Percentiles rank a stretch among this genome's conserved stretches.
phyloP scores from a whole-genome alignment of 1,284 basidiomycete species.

The Tylopilus orsonianus region DNA sequence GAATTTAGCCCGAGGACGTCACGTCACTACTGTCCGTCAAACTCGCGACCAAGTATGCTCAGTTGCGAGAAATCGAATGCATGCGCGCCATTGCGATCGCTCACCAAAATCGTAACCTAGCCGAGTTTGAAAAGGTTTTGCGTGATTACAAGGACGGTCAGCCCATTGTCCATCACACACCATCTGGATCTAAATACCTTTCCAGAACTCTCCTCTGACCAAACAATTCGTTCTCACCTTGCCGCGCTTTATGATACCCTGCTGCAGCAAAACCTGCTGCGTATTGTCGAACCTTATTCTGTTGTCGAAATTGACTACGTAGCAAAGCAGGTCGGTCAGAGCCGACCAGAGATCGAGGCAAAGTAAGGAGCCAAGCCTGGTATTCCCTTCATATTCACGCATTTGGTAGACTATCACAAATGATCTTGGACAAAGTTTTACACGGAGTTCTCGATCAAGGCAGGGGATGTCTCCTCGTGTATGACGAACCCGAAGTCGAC shows the following conservation, averaged over 20 bases:
- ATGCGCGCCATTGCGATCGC: constrained; percentile 95
- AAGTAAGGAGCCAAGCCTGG: constrained; percentile 59
- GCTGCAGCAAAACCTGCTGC: constrained; percentile 90
- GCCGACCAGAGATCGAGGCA: constrained; percentile 87
- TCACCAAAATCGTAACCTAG: constrained; percentile 88
- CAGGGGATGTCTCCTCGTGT: constrained; percentile 88
- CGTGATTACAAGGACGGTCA: constrained; percentile 85
- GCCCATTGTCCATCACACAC: constrained; percentile 17
- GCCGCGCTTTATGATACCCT: constrained; percentile 93
- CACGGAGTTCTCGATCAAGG: constrained; percentile 96
- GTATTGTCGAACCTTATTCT: constrained; percentile 95
- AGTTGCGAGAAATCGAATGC: constrained; percentile 83
- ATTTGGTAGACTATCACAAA: constrained; percentile 78
- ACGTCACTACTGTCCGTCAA: constrained; percentile 85
- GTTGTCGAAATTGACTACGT: constrained; percentile 90
- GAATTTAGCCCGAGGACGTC: constrained; percentile 87
- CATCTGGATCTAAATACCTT: background rate
- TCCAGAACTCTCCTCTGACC: constrained; percentile 90
- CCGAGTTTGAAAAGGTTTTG: constrained; percentile 87
- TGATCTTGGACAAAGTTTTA: constrained; percentile 97
- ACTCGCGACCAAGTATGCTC: constrained; percentile 83
- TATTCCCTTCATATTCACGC: constrained; percentile 4
- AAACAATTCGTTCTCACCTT: constrained; percentile 92
- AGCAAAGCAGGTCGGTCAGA: constrained; percentile 87
- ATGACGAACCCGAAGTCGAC: constrained; percentile 82